A percentile compares a stretch with the other conserved stretches of the same genome.
Evolutionary conservation across 345 rosid genomes (phyloP).

Genomic region (Eucalyptus rudis): DNA sequence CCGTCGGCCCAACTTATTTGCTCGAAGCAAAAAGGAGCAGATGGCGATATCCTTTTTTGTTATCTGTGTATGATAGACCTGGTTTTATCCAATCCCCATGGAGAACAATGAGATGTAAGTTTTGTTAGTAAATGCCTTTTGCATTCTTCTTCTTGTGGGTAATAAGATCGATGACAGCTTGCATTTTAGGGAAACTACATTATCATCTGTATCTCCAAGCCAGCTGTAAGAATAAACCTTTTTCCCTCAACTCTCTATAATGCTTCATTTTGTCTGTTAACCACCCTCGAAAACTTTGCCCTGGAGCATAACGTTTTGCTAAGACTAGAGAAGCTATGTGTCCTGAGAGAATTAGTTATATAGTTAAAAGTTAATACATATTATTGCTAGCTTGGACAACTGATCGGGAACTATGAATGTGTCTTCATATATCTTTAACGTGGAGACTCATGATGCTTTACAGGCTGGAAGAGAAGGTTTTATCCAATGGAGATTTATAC

Average conservation of each 20-base stretch:
- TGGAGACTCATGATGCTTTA: not conserved
- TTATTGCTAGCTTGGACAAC: not conserved
- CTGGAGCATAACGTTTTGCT: not conserved
- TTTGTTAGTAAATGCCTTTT: not conserved
- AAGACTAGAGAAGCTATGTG: not conserved
- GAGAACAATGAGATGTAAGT: not conserved
- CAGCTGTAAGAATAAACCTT: not conserved
- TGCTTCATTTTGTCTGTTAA: not conserved
- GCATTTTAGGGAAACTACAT: not conserved
- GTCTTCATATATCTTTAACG: not conserved
- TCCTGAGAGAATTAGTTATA: not conserved
- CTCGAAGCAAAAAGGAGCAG: not conserved
- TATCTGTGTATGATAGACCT: not conserved
- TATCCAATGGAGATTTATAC: constrained; percentile 65
- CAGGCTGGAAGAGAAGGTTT: constrained; percentile 30
- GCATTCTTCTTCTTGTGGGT: not conserved
- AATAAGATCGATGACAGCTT: not conserved
- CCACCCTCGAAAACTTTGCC: not conserved
- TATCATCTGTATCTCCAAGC: not conserved
- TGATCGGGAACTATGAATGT: not conserved
- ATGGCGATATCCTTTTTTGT: not conserved
- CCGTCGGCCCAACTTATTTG: not conserved
- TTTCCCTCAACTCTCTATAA: not conserved
- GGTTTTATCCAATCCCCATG: not conserved
- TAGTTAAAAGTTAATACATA: not conserved